Conservation (phyloP, 345 rosid genomes). For the Eucalyptus pumila region DNA sequence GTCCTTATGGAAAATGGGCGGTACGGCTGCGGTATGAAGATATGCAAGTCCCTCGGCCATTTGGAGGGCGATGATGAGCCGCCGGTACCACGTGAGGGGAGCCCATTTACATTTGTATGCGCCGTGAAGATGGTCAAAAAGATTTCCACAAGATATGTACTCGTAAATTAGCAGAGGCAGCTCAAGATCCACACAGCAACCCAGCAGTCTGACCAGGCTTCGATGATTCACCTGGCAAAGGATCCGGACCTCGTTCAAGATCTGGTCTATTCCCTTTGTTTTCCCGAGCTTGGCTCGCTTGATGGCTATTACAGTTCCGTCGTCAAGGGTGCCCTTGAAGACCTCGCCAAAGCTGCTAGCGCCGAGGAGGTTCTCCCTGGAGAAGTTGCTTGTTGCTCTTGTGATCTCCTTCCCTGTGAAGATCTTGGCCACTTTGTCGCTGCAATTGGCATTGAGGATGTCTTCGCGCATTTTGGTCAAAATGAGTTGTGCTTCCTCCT, state of each 20-base stretch:
- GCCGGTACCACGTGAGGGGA: constrained; percentile 19
- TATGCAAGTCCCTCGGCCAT: constrained; percentile 45
- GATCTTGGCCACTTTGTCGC: constrained; percentile 28
- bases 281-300: constrained; percentile 44
- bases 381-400: constrained; percentile 37
- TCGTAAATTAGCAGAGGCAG: constrained; percentile 45
- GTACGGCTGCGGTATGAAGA: constrained; percentile 38
- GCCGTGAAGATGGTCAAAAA: constrained; percentile 29
- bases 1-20: constrained; percentile 49
- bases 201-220: constrained; percentile 25
- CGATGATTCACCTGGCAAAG: constrained; percentile 56
- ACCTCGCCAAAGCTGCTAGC: constrained; percentile 54
- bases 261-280: constrained; percentile 36
- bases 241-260: constrained; percentile 49
- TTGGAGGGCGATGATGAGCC: constrained; percentile 36
- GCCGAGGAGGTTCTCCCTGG: constrained; percentile 27
- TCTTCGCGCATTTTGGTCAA: constrained; percentile 36
- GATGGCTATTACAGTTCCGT: constrained; percentile 32
- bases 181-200: constrained; percentile 40
- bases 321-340: constrained; percentile 30
- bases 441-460: constrained; percentile 28
- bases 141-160: constrained; percentile 33
- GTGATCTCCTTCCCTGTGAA: constrained; percentile 42
- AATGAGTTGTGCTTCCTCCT: constrained; percentile 19
- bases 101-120: background rate